These are phyloP conservation scores for Nakazawaea siamensis DNA, from an alignment of 805 yeast genomes.

Conservation along the genomic window DNA sequence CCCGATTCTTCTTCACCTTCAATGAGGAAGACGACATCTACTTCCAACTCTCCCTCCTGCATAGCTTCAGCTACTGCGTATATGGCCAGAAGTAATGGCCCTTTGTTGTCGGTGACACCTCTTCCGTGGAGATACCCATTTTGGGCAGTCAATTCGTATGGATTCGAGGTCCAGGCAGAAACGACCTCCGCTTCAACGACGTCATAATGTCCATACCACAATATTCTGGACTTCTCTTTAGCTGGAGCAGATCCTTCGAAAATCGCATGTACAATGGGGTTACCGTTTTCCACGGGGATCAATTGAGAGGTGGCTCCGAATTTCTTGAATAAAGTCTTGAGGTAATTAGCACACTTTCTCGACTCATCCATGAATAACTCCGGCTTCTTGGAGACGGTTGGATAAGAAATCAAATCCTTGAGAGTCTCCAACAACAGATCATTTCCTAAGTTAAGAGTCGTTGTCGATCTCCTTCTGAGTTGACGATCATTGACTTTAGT, in stretches of 20 bases:
- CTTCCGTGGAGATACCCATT: constrained; percentile 87
- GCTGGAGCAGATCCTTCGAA: constrained; percentile 35
- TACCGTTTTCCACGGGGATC: constrained; percentile 67
- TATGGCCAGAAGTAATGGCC: constrained; percentile 82
- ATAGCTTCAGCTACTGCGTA: constrained; percentile 75
- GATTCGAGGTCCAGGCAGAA: constrained; percentile 64
- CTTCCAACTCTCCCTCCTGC: constrained; percentile 39
- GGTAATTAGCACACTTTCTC: constrained; percentile 75
- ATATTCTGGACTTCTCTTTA: constrained; percentile 32
- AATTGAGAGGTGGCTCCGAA: constrained; percentile 69
- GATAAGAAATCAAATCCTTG: constrained; percentile 53
- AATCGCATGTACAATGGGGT: constrained; percentile 77
- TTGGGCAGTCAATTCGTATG: constrained; percentile 64
- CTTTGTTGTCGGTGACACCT: constrained; percentile 93
- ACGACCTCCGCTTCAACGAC: constrained; percentile 69
- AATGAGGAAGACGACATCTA: constrained; percentile 74
- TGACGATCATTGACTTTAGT: constrained; percentile 14
- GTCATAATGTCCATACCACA: constrained; percentile 96
- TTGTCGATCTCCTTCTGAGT: constrained; percentile 5
- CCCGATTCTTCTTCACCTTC: constrained; percentile 98
- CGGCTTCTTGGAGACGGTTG: constrained; percentile 72
- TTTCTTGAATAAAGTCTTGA: constrained; percentile 51
- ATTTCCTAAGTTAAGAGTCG: constrained; percentile 21
- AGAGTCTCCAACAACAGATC: constrained; percentile 61
- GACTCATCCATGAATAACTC: constrained; percentile 67